Evolutionary conservation across 2,329 filamentous ascomycete genomes (phyloP), one percentile per base, ranked within the genome.

Genomic region (Daldinia eschscholtzii): DNA sequence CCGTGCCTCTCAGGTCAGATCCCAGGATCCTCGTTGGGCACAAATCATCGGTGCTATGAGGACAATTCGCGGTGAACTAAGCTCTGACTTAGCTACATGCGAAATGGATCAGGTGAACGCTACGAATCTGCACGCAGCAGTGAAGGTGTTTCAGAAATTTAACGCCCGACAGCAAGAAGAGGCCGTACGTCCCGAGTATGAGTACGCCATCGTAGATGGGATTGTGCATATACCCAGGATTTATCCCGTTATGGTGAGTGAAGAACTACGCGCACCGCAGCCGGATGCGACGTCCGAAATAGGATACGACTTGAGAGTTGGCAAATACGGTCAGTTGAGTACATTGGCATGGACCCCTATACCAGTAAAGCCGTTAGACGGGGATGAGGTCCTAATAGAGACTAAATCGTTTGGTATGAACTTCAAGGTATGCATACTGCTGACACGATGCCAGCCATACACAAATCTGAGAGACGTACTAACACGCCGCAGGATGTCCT

Each of bases 21-120:
- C 61, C 33, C 33, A 42, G 12, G 64, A 70, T 6, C 70, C 67
- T 6, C 67, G 67, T 12, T 70, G 63, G 23, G 53, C 67, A 15
- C 20, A 33, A 18, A 64, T 70, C 46, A 37, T 68, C n/a, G 67
- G 70, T 23, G 41, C 64, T 10, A n/a, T 61, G 10, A 64, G 67
- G 18, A 55, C 61, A 15, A 26, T 72, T 12, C 67, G 67, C 10
- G 44, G 60, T 12, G 70, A 72, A 50, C 57, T 59, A 28, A 35
- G 33, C n/a, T 10, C 20, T 10, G 42, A 46, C 42, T 3, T 46
- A 2, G 42, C 20, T 20, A 46, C 42, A 23, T 46, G 42, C 20
- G 42, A 46, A 9, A 13, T 46, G 20, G 20, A 46, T 13, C 9
- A 26, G 10, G 42, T 46, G 9, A 26, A 46, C 20, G 26, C 42